Percentiles rank a stretch among this genome's conserved stretches.
phyloP scores from a whole-genome alignment of 495 filamentous ascomycete genomes.

The Tuber calosporum region DNA sequence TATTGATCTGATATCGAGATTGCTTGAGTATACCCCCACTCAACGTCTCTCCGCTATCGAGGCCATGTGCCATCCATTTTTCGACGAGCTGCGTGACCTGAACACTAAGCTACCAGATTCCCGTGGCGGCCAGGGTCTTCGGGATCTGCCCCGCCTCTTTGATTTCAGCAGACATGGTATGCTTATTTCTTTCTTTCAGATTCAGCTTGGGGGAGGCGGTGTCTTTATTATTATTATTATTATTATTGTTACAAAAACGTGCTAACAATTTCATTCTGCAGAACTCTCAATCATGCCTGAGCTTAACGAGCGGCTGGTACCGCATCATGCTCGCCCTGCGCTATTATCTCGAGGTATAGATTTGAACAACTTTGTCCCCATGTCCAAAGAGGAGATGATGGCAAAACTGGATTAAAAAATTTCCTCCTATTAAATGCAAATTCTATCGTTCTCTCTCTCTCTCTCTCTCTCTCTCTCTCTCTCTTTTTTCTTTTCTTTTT shows the following conservation, averaged over 20 bases:
- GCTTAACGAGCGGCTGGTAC: constrained; percentile 80
- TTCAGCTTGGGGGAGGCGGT: not conserved
- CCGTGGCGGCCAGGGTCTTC: constrained; percentile 65
- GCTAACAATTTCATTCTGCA: constrained; percentile 43
- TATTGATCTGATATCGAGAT: constrained; percentile 86
- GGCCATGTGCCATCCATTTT: constrained; percentile 97
- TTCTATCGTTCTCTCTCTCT: constrained; percentile 40
- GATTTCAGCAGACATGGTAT: constrained; percentile 91
- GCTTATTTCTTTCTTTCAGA: constrained; percentile 36
- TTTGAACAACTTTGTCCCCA: constrained; percentile 85
- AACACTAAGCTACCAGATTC: constrained; percentile 86
- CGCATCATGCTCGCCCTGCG: constrained; percentile 66
- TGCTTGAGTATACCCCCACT: constrained; percentile 95
- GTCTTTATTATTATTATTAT: constrained; percentile 8
- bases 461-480: constrained; percentile 27
- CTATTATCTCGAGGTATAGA: constrained; percentile 74
- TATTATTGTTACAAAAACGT: constrained; percentile 8
- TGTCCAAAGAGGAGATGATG: constrained; percentile 92
- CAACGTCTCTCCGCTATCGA: constrained; percentile 89
- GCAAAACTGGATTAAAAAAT: constrained; percentile 81
- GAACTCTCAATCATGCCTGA: constrained; percentile 90
- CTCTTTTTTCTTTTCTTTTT: too few relatives aligned
- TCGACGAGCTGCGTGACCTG: constrained; percentile 89
- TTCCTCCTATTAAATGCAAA: constrained; percentile 31
- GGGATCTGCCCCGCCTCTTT: constrained; percentile 80